phyloP scores from a whole-genome alignment of 106 monocot species.

The Xerophyta viscosa region DNA sequence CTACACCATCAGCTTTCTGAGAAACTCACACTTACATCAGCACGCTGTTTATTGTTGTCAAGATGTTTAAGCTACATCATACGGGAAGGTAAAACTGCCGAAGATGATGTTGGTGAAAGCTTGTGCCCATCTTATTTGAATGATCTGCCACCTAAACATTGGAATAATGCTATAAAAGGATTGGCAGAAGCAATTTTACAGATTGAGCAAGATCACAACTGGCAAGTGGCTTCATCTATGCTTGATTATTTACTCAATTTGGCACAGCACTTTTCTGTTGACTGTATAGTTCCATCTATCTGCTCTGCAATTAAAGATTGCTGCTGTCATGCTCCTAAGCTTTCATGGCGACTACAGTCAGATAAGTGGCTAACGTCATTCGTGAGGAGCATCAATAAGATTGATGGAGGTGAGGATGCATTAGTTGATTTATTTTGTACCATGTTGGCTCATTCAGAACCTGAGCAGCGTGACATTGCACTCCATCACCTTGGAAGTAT shows the following conservation, averaged over 20 bases:
- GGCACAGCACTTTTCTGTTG: conserved; percentile 36
- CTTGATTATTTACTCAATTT: conserved; percentile 68
- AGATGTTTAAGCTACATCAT: conserved; percentile 33
- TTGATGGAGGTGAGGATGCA: conserved; percentile 27
- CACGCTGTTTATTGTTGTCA: conserved; percentile 56
- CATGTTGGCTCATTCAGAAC: conserved; percentile 79
- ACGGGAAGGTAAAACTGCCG: conserved; percentile 4
- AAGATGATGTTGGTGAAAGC: conserved; percentile 7
- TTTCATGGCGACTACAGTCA: conserved; percentile 83
- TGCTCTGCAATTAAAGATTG: conserved; percentile 50
- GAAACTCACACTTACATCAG: conserved; percentile 32
- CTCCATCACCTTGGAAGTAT: conserved; percentile 73
- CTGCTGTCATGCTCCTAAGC: conserved; percentile 60
- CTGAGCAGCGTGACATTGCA: conserved; percentile 77
- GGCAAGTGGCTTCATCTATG: conserved; percentile 76
- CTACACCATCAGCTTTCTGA: conserved; percentile 55
- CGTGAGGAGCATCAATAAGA: conserved; percentile 12
- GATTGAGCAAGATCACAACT: conserved; percentile 54
- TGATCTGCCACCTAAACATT: conserved; percentile 23
- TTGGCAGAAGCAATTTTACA: conserved; percentile 27
- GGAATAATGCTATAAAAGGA: conserved; percentile 55
- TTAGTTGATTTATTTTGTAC: conserved; percentile 61
- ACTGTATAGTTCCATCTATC: conserved; percentile 23
- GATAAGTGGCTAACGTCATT: conserved; percentile 77
- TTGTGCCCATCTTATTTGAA: conserved; percentile 3